Percentiles rank a stretch among this genome's conserved stretches.
Evolutionary conservation across 495 filamentous ascomycete genomes (phyloP).

Genomic region (Talaromyces wortmannii): DNA sequence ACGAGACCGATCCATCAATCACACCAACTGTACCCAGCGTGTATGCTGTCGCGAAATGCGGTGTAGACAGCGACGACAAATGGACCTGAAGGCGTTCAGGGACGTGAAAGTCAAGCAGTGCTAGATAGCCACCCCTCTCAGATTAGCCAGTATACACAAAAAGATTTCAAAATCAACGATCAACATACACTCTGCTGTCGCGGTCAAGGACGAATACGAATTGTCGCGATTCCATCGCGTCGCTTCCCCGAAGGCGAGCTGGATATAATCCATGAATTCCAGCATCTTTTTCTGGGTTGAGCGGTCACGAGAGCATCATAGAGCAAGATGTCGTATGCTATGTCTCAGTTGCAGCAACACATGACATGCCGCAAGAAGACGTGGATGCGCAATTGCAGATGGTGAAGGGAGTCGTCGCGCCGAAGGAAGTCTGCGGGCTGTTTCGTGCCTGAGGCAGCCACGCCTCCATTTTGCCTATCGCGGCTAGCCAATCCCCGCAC

Average conservation of each 20-base stretch:
- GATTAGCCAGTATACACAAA: too few relatives aligned
- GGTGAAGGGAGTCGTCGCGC: not conserved
- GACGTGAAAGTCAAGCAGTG: conserved; percentile 76
- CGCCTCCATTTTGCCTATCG: conserved; percentile 1
- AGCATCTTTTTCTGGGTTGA: conserved; percentile 53
- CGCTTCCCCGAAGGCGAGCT: conserved; percentile 80
- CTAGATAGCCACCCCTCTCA: conserved; percentile 27
- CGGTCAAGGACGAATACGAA: conserved; percentile 80
- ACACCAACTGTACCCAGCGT: conserved; percentile 75
- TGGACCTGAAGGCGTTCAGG: conserved; percentile 70
- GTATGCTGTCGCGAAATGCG: conserved; percentile 89
- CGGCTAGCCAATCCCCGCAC: not conserved
- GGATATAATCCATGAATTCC: conserved; percentile 97
- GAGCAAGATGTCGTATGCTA: not conserved
- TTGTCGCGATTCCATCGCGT: conserved; percentile 91
- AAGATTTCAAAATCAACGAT: not conserved
- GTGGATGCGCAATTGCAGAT: not conserved
- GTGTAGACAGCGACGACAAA: conserved; percentile 82
- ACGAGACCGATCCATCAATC: conserved; percentile 87
- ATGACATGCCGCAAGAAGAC: not conserved
- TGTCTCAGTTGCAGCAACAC: not conserved
- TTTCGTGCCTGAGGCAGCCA: not conserved
- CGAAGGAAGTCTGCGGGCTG: too few relatives aligned
- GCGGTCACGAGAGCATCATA: not conserved
- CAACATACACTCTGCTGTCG: conserved; percentile 68